These are phyloP conservation scores for Elongisporangium undulatum DNA, from an alignment of 352 stramenopile genomes.

Conservation along the genomic window DNA sequence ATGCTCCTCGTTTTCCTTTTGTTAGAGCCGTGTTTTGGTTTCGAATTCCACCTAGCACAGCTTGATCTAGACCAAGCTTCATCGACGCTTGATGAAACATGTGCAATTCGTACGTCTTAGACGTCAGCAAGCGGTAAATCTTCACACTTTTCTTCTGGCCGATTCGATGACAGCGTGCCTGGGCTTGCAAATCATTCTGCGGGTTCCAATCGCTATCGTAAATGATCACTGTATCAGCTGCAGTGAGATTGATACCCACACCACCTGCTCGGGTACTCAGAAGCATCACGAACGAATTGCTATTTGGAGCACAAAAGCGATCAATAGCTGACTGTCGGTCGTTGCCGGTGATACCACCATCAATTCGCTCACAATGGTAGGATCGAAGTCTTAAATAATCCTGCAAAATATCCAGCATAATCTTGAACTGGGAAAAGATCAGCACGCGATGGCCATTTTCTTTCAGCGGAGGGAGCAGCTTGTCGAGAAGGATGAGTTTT, in stretches of 20 bases:
- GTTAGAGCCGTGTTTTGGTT: slow-evolving; percentile 32
- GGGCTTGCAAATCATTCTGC: slow-evolving; percentile 92
- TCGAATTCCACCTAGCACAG: slow-evolving; percentile 86
- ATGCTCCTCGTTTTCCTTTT: slow-evolving; percentile 25
- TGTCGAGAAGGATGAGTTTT: slow-evolving; percentile 99
- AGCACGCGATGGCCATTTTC: slow-evolving; percentile 95
- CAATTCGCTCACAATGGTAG: slow-evolving; percentile 97
- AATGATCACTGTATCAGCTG: slow-evolving; percentile 89
- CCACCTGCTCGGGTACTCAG: slow-evolving; percentile 97
- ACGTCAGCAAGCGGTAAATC: slow-evolving; percentile 90
- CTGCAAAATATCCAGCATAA: slow-evolving; percentile 99
- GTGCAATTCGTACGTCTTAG: slow-evolving; percentile 92
- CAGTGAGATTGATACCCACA: slow-evolving; percentile 97
- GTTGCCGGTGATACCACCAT: slow-evolving; percentile 97
- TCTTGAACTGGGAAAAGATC: slow-evolving; percentile 99
- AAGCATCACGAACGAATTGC: slow-evolving; percentile 94
- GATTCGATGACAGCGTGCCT: slow-evolving; percentile 91
- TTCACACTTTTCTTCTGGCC: slow-evolving; percentile 93
- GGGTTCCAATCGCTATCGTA: slow-evolving; percentile 99
- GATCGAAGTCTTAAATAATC: slow-evolving; percentile 93
- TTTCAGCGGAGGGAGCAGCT: slow-evolving; percentile 95
- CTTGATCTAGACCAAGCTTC: slow-evolving; percentile 91
- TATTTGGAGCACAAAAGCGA: slow-evolving; percentile 74
- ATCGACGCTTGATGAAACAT: slow-evolving; percentile 93
- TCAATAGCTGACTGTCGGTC: slow-evolving; percentile 95